Conservation (phyloP, 768 basidiomycete species). For the Leccinum broughii region DNA sequence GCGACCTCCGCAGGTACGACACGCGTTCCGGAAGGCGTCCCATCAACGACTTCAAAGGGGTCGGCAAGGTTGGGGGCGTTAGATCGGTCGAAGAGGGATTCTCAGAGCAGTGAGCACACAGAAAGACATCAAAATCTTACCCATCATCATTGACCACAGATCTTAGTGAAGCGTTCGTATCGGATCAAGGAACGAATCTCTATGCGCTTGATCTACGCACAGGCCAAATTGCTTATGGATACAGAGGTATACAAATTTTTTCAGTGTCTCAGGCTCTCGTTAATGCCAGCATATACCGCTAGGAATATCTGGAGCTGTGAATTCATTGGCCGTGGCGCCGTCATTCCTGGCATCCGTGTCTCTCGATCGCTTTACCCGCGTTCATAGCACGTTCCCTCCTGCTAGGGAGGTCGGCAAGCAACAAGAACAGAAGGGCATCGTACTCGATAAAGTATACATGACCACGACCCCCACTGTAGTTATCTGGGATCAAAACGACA, state of each 20-base stretch:
- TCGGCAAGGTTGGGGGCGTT: conserved; percentile 64
- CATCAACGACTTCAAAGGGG: conserved; percentile 61
- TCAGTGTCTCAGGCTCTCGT: not conserved
- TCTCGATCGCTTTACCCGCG: conserved; percentile 67
- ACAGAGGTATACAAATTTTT: conserved; percentile 52
- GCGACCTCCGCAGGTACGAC: conserved; percentile 77
- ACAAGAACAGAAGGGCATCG: conserved; percentile 57
- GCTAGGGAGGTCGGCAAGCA: conserved; percentile 47
- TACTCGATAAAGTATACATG: conserved; percentile 64
- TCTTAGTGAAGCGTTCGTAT: conserved; percentile 64
- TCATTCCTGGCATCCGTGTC: conserved; percentile 58
- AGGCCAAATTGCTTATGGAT: conserved; percentile 62
- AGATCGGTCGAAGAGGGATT: conserved; percentile 57
- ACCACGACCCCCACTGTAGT: conserved; percentile 62
- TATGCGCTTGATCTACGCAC: conserved; percentile 69
- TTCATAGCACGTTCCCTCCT: conserved; percentile 62
- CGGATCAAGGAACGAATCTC: conserved; percentile 64
- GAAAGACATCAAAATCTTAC: not conserved
- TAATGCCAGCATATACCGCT: conserved; percentile 1
- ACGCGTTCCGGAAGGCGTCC: conserved; percentile 68
- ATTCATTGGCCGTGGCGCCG: conserved; percentile 59
- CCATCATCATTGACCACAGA: not conserved
- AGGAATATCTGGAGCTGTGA: conserved; percentile 74
- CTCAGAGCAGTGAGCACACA: conserved; percentile 58
- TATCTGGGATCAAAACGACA: conserved; percentile 55